Base-by-base conservation (phyloP, 225 moss, liverwort and hornwort species). In the Polytrichum formosum region DNA sequence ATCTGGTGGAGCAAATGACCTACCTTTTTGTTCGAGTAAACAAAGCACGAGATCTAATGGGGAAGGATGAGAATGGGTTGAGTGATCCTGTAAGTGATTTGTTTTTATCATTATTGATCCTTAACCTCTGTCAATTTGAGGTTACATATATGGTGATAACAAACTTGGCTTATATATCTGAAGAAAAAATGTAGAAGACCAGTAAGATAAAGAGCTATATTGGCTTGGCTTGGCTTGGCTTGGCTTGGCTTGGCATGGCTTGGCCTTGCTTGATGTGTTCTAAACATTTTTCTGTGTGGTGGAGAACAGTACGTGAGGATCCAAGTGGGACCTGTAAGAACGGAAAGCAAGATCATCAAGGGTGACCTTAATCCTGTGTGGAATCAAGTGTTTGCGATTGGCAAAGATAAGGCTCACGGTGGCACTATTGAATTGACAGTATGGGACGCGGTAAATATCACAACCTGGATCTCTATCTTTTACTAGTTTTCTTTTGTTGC, bases 311-410 rank as follows among this genome's bases (percentile, higher is more conserved):
- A 90, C 23, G 94, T 84, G 64, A 94, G 83, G 72, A 77, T 98
- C 33, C 60, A 86, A 4, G 88, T 91, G 5, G 94, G 94, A 61
- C 88, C 90, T 67, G 83, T 87, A 5, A 86, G 63, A 73, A 84
- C 97, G 5, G 86, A 90, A 70, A 94, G 86, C 55, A 90, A 82
- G 67, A 71, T 90, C 7, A 71, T 98, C 13, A 76, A 77, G 54
- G 85, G 88, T 61, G 72, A 85, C 29, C 82, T 94, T 9, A 80
- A 94, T 73, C 97, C 97, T 9, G 94, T 94, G 31, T 98, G 97
- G 97, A 98, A 90, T 61, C 83, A 88, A 72, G 94, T 92, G 5
- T 98, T 98, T 68, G 97, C 94, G 5, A 88, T 98, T 19, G 85
- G 94, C 55, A 90, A 90, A 64, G 97, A 94, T 28, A 98, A 92